Base-by-base conservation (phyloP, 2,329 filamentous ascomycete species). In the Bipolaris zeicola region DNA sequence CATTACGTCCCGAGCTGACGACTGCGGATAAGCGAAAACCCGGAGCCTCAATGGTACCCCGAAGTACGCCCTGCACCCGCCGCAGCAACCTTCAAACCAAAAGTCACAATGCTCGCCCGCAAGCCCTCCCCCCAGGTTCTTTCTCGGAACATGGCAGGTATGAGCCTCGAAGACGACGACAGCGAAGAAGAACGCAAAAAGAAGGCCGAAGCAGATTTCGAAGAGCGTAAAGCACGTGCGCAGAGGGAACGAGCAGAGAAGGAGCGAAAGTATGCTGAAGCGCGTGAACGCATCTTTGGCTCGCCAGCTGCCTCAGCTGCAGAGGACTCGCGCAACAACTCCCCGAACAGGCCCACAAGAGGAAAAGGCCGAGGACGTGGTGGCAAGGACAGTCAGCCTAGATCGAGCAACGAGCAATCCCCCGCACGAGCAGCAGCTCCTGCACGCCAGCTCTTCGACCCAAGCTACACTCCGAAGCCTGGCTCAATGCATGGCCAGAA, bases 241-340 rank as follows among this genome's bases (percentile, higher is more conserved):
- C 87, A 92, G 72, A 83, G 85, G 46, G 91, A 96, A 66, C 85
- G 87, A 8, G 92, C 96, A 71, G 92, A 96, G 78, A 96, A 95
- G 79, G 90, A 96, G 79, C 87, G 87, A 54, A 89, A 90, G 58
- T 97, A 97, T 73, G 90, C 96, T 59, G 92, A 96, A 78, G 91
- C 88, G 5, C 85, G 94, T 28, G 91, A 94, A 67, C 89, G 92
- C 73, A 88, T 97, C 52, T 94, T 97, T 75, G 92, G 92, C 18
- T 86, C 85, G 20, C 74, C 75, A 31, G 66, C 68, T 11, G 60
- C 76, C 16, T 69, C 74, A 5, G 61, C 76, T 5, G 65, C 74
- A 28, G 76, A 69, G 52, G 69, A 65, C 57, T 76, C 71, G 34
- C 68, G 70, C 44, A 73, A 70, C 26, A 71, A 74, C 16, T 76